phyloP scores from a whole-genome alignment of 176 grass and related monocot species.

The Rhipidocladum racemiflorum region DNA sequence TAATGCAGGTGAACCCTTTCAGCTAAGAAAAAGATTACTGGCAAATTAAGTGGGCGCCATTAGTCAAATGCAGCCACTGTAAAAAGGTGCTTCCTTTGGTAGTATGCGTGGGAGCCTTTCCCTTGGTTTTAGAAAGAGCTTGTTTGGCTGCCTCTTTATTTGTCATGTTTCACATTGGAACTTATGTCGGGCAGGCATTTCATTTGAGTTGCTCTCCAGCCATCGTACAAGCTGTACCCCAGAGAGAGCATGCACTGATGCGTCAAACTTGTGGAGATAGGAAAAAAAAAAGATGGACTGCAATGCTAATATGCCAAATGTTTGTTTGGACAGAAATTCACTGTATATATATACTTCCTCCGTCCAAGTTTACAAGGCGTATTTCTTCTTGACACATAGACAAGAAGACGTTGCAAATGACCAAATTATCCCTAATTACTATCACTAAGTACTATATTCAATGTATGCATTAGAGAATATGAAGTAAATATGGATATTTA shows the following conservation, averaged over 20 bases:
- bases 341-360: too few species aligned
- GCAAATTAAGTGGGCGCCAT: constrained; percentile 34
- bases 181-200: constrained; percentile 34
- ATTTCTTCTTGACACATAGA: too few species aligned
- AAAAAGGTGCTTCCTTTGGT: constrained; percentile 51
- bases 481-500: too few species aligned
- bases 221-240: constrained; percentile 21
- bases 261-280: neutral
- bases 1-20: constrained; percentile 38
- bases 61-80: constrained; percentile 66
- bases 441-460: too few species aligned
- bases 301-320: neutral
- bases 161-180: constrained; percentile 44
- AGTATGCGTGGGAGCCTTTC: constrained; percentile 39
- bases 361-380: too few species aligned
- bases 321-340: neutral
- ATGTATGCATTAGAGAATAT: too few species aligned
- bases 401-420: too few species aligned
- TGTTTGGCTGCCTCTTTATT: constrained; percentile 50
- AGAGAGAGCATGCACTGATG: neutral
- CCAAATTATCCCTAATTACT: too few species aligned
- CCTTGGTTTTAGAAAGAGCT: constrained; percentile 54
- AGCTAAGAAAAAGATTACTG: constrained; percentile 38
- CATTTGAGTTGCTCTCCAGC: constrained; percentile 25
- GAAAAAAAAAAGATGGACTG: neutral